Evolutionary conservation across 2,329 filamentous ascomycete species (phyloP).

Genomic region (Xylaria sp.): DNA sequence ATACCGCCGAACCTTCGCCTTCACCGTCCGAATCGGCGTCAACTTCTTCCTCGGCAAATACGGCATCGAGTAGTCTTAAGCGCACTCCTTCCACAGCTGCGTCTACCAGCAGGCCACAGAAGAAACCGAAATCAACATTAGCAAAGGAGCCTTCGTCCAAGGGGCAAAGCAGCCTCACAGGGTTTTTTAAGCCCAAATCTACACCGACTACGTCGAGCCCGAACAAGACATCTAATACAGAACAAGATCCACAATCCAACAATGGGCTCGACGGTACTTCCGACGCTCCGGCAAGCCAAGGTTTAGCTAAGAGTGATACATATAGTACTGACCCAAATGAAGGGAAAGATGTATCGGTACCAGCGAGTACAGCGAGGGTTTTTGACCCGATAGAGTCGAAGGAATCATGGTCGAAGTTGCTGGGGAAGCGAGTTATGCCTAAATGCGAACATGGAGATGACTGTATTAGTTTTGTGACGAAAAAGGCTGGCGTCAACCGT

Average conservation of each 20-base stretch:
- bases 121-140: slow-evolving; percentile 42
- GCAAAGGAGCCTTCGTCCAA: slow-evolving; percentile 40
- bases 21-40: slow-evolving; percentile 20
- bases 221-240: slow-evolving; percentile 10
- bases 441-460: slow-evolving; percentile 87
- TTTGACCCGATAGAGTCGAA: slow-evolving; percentile 73
- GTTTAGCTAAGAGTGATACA: neutral
- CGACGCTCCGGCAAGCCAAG: slow-evolving; percentile 13
- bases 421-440: slow-evolving; percentile 74
- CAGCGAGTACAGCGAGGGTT: slow-evolving; percentile 42
- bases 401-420: slow-evolving; percentile 83
- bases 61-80: slow-evolving; percentile 30
- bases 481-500: slow-evolving; percentile 84
- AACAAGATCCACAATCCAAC: slow-evolving; percentile 8
- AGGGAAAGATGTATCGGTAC: slow-evolving; percentile 3
- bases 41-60: slow-evolving; percentile 23
- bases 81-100: slow-evolving; percentile 29
- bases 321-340: slow-evolving; percentile 7
- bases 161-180: slow-evolving; percentile 65
- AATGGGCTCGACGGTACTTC: slow-evolving; percentile 13
- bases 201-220: slow-evolving; percentile 28
- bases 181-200: slow-evolving; percentile 74
- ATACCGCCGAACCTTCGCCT: slow-evolving; percentile 23
- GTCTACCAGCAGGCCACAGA: slow-evolving; percentile 37
- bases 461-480: slow-evolving; percentile 81